phyloP scores from a whole-genome alignment of 2,329 filamentous ascomycete genomes.

The Parascedosporium putredinis region DNA sequence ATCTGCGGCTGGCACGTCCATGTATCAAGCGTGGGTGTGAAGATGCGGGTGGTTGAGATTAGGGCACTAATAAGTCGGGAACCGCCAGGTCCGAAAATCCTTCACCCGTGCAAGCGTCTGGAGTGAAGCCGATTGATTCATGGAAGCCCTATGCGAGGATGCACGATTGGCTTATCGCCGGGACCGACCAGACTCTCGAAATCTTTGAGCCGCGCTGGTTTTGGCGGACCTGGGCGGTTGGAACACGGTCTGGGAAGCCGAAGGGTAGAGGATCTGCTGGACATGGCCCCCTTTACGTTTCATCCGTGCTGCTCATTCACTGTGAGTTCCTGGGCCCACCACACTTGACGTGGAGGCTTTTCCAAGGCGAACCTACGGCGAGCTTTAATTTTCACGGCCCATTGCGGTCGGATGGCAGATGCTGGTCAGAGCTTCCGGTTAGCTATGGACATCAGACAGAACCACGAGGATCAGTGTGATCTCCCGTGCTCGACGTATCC shows the following conservation, averaged over 20 bases:
- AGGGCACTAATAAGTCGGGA: neutral
- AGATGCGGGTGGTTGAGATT: neutral
- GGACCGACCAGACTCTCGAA: neutral
- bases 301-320: neutral
- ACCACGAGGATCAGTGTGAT: neutral
- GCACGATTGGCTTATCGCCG: neutral
- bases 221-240: neutral
- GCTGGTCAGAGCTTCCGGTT: conserved; percentile 1
- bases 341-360: too few relatives aligned
- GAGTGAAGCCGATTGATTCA: neutral
- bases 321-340: neutral
- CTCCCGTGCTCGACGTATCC: neutral
- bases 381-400: neutral
- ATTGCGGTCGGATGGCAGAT: neutral
- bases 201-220: neutral
- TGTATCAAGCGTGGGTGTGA: too few relatives aligned
- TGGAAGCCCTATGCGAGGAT: neutral
- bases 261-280: neutral
- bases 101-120: neutral
- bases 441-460: conserved; percentile 1
- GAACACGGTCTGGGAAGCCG: neutral
- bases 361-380: neutral
- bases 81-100: neutral
- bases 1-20: neutral
- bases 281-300: neutral